Evolutionary conservation across 2,329 filamentous ascomycete genomes (phyloP).

Genomic region (Alternaria rosae): DNA sequence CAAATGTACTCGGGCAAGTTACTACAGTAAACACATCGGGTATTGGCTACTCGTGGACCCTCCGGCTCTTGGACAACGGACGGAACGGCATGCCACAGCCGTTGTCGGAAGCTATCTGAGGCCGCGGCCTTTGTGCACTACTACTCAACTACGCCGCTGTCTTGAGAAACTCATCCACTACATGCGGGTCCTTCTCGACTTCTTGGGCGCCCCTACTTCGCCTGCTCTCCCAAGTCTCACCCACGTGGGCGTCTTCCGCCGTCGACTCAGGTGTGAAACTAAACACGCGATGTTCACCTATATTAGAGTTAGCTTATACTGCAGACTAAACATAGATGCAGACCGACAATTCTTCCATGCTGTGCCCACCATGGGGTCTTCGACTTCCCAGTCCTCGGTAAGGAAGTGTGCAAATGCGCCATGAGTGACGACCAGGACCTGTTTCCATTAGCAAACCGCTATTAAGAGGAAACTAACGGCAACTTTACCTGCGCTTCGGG

Average conservation of each 20-base stretch:
- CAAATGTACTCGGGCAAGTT: not conserved
- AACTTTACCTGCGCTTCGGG: conserved; percentile 34
- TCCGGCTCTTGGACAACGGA: not conserved
- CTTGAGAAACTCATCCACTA: conserved; percentile 37
- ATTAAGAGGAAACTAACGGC: not conserved
- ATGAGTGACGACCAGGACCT: conserved; percentile 81
- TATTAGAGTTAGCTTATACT: not conserved
- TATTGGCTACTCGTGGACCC: not conserved
- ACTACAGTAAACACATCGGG: not conserved
- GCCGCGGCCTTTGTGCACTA: not conserved
- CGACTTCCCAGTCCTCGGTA: conserved; percentile 74
- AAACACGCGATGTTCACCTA: conserved; percentile 43
- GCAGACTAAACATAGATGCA: not conserved
- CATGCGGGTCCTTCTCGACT: conserved; percentile 37
- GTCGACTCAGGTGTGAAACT: conserved; percentile 37
- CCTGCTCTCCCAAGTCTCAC: conserved; percentile 34
- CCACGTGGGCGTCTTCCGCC: conserved; percentile 36
- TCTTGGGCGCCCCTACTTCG: conserved; percentile 23
- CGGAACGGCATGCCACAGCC: conserved; percentile 2
- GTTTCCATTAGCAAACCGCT: conserved; percentile 42
- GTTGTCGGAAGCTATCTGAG: conserved; percentile 1
- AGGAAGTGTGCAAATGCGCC: conserved; percentile 86
- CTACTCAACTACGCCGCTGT: conserved; percentile 14
- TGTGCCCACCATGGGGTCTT: conserved; percentile 39
- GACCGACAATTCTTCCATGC: conserved; percentile 44